Base-by-base conservation (phyloP, 805 yeast species). In the Kuraishia piskuri region DNA sequence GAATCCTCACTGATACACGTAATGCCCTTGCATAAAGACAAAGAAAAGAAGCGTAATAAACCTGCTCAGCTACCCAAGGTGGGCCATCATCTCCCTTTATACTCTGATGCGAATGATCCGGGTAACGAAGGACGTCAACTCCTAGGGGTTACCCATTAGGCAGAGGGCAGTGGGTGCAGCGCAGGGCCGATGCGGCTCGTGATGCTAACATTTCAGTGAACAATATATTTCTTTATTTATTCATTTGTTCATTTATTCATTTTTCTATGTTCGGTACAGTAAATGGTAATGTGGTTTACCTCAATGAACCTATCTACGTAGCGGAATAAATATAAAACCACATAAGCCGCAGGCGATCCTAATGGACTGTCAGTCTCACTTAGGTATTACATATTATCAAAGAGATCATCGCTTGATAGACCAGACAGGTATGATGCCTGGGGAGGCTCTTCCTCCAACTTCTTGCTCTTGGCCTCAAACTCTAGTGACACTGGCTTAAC, bases 1-100 rank as follows among this genome's bases (percentile, higher is more conserved):
- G 96, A 91, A 90, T 94, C 99, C 98, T 92, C 99, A 92, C 96
- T 91, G 98, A 92, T 90, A 90, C 96, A 96, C 96, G 98, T 94
- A 92, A 90, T 92, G 96, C 98, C 98, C 99, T 86, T 87, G 99
- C 98, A 92, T 90, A 92, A 92, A 86, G 97, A 91, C 88, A 77
- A 71, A 69, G 77, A 75, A 44, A 40, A 24, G 48, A 50, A 44
- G n/a, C 9, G n/a, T 45, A 5, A 20, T 21, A 45, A 22, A 45
- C 23, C 23, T 19, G 47, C 23, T 19, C 19, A 22, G 40, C 14
- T 31, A 31, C 40, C 14, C 40, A 12, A 31, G 40, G 40, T 31
- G 47, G 22, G 47, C 23, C 47, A 45, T 45, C 47, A 22, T 14
- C 47, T 20, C 47, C 6, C 22, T 45, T 45, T 45, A 45, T 45